Conservation (phyloP, 768 basidiomycete genomes). For the Tylopilus balloui region DNA sequence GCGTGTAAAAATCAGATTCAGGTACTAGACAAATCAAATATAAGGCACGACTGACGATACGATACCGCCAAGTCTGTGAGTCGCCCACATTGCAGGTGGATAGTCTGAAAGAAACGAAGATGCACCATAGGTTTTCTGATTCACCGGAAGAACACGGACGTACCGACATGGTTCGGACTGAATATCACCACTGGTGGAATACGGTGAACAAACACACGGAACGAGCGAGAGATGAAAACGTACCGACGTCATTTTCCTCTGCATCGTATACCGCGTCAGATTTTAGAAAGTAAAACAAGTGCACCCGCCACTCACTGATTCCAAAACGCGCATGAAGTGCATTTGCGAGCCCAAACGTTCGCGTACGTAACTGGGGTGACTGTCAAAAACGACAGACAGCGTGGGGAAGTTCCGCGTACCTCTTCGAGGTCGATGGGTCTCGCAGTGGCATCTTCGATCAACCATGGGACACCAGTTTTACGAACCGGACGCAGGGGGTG, state of each 20-base stretch:
- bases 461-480: conserved; percentile 44
- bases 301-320: conserved; percentile 37
- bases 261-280: neutral
- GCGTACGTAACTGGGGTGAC: conserved; percentile 33
- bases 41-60: conserved; percentile 44
- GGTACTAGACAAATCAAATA: neutral
- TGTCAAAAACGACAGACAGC: neutral
- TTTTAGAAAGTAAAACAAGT: neutral
- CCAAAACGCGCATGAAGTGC: conserved; percentile 44
- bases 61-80: conserved; percentile 53
- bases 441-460: conserved; percentile 56
- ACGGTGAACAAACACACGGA: conserved; percentile 4
- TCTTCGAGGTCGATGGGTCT: conserved; percentile 41
- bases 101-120: conserved; percentile 41
- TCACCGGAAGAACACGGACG: conserved; percentile 8
- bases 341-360: conserved; percentile 52
- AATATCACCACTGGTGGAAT: conserved; percentile 51
- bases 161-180: conserved; percentile 62
- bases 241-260: conserved; percentile 55
- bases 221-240: conserved; percentile 7
- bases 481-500: conserved; percentile 44
- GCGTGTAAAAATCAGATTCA: neutral
- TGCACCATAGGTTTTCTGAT: neutral
- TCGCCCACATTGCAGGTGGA: conserved; percentile 52
- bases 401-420: conserved; percentile 31